Evolutionary conservation across 495 filamentous ascomycete species (phyloP), one percentile per base, ranked within the genome.

Genomic region (Cercophora scortea): DNA sequence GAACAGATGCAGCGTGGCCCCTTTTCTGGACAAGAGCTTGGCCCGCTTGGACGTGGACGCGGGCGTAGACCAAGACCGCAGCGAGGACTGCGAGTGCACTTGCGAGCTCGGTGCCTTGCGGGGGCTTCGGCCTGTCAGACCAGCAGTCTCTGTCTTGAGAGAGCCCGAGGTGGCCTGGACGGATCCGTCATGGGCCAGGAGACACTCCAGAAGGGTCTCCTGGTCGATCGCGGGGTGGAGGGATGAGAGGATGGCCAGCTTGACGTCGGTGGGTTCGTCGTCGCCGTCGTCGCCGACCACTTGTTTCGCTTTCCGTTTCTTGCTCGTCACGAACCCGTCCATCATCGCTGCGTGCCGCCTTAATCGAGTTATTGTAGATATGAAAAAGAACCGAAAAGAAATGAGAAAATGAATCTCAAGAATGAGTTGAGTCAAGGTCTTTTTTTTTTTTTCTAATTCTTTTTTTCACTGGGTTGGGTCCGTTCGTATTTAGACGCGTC

Each of bases 221-320:
- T 88, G 81, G 42, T 82, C 75, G 3, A 82, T 52, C 5, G 71
- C 52, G 0, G 87, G 81, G 57, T 88, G 77, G 2, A 96, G 77
- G 0, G 93, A 96, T 1, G 83, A 74, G 6, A 97, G 76, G 1
- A 90, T 77, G 2, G 90, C 90, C 3, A 97, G 69, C 61, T 96
- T 96, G 56, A 93, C 68, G 59, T 97, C 92, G 0, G 92, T 97
- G 4, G 87, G 85, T 16, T 91, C 86, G 13, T 89, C 68, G 32
- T 56, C 61, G 15, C 69, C 62, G 35, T 56, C 60, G 16, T 42
- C 38, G 11, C 8, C 1, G 53, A 48, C 60, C 17, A 34, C 41
- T 10, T 12, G 32, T 25, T 18, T 19, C 4, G 59, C 53, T 38
- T 76, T 76, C 39, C 73, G 64, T 54, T 76, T 77, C 19, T 58